Evolutionary conservation across 768 basidiomycete species (phyloP).

Genomic region (Nidularia pulvinata): DNA sequence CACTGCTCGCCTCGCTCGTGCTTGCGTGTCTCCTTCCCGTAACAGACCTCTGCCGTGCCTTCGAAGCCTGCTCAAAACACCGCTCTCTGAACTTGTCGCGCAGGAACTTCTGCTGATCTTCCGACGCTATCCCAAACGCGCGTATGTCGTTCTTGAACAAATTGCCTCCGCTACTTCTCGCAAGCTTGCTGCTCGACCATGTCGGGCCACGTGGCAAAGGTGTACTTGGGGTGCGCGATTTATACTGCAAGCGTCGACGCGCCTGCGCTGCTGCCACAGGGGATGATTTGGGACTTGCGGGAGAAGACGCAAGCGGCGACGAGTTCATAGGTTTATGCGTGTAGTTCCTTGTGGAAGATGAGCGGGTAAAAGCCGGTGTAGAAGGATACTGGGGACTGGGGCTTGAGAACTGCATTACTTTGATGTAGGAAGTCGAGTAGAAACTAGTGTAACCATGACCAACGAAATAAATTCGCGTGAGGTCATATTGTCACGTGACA

Average conservation of each 20-base stretch:
- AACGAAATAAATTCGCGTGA: background rate
- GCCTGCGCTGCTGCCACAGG: slow-evolving; percentile 41
- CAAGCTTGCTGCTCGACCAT: slow-evolving; percentile 5
- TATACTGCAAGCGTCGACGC: slow-evolving; percentile 59
- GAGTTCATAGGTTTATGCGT: slow-evolving; percentile 38
- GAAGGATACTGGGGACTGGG: slow-evolving; percentile 24
- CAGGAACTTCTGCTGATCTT: slow-evolving; percentile 50
- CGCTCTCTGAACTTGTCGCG: slow-evolving; percentile 60
- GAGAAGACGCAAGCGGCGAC: slow-evolving; percentile 49
- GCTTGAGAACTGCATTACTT: slow-evolving; percentile 18
- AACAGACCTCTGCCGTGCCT: slow-evolving; percentile 51
- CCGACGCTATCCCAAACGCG: background rate
- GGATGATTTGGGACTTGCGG: slow-evolving; percentile 35
- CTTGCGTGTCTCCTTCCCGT: slow-evolving; percentile 27
- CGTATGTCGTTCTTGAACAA: slow-evolving; percentile 8
- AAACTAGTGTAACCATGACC: background rate
- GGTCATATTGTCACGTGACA: slow-evolving; percentile 5
- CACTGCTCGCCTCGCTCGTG: slow-evolving; percentile 43
- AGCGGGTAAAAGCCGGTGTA: slow-evolving; percentile 28
- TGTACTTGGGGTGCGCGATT: slow-evolving; percentile 29
- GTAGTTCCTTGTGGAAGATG: slow-evolving; percentile 17
- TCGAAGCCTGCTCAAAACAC: slow-evolving; percentile 61
- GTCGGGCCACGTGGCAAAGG: slow-evolving; percentile 18
- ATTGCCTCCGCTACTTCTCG: slow-evolving; percentile 14
- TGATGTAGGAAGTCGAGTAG: background rate